Evolutionary conservation across 2,329 filamentous ascomycete species (phyloP).

Genomic region (Fusarium tuaranense): DNA sequence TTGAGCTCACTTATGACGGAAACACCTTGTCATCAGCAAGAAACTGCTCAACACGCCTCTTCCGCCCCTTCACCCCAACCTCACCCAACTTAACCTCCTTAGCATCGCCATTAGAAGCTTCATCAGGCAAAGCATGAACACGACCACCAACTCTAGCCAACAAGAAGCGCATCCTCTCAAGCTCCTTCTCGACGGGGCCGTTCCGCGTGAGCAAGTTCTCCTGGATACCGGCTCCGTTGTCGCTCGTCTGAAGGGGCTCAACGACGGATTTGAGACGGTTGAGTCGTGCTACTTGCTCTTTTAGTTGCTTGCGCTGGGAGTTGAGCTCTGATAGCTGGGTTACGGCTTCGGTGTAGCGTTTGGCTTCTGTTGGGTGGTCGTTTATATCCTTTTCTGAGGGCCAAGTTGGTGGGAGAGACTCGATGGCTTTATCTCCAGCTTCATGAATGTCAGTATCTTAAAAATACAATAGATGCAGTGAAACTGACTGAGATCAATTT

Average conservation of each 20-base stretch:
- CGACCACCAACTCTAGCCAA: slow-evolving; percentile 69
- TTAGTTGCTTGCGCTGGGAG: slow-evolving; percentile 48
- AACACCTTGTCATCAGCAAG: slow-evolving; percentile 42
- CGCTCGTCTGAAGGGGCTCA: slow-evolving; percentile 52
- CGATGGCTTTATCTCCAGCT: slow-evolving; percentile 59
- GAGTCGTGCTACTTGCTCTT: slow-evolving; percentile 59
- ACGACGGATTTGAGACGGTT: slow-evolving; percentile 63
- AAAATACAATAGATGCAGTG: rapidly evolving
- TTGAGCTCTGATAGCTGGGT: slow-evolving; percentile 63
- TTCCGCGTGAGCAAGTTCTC: slow-evolving; percentile 75
- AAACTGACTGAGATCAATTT: slow-evolving; percentile 59
- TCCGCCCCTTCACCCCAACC: slow-evolving; percentile 29
- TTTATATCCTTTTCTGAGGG: slow-evolving; percentile 52
- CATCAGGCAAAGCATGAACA: slow-evolving; percentile 49
- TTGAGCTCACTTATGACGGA: slow-evolving; percentile 23
- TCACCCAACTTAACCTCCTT: slow-evolving; percentile 24
- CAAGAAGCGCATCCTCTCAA: slow-evolving; percentile 74
- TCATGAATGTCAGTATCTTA: neutral
- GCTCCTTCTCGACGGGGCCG: slow-evolving; percentile 73
- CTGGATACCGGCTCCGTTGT: slow-evolving; percentile 61
- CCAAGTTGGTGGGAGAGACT: slow-evolving; percentile 62
- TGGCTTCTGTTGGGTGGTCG: slow-evolving; percentile 59
- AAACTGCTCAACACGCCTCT: slow-evolving; percentile 44
- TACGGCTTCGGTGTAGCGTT: slow-evolving; percentile 64
- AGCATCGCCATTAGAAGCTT: neutral